These are phyloP conservation scores for Strobilomyces dryophilus DNA, from an alignment of 768 basidiomycete species.

Conservation along the genomic window DNA sequence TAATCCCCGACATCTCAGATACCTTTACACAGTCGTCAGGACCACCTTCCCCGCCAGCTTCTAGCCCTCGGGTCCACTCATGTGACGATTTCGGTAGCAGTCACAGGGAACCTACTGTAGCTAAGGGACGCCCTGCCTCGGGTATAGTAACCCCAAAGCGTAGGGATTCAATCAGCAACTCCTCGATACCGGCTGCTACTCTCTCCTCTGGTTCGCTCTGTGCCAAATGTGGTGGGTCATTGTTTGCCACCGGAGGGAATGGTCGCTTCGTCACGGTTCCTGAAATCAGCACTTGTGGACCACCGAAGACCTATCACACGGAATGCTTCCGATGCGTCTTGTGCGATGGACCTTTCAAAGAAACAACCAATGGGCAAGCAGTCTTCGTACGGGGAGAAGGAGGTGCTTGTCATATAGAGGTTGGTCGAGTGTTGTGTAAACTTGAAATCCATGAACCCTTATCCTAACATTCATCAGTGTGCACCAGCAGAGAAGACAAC, in stretches of 20 bases:
- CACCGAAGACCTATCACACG: conserved; percentile 63
- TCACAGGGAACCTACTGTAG: conserved; percentile 5
- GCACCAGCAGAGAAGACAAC: conserved; percentile 36
- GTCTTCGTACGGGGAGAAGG: conserved; percentile 63
- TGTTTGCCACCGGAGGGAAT: conserved; percentile 55
- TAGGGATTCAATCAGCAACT: conserved; percentile 21
- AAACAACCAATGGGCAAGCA: conserved; percentile 56
- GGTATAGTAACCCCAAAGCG: conserved; percentile 28
- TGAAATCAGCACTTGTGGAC: conserved; percentile 36
- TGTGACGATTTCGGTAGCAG: conserved; percentile 10
- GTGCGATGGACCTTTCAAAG: conserved; percentile 62
- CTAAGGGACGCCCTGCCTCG: conserved; percentile 13
- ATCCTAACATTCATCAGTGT: conserved; percentile 32
- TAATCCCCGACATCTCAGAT: conserved; percentile 60
- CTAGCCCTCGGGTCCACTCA: conserved; percentile 29
- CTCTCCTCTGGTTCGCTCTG: conserved; percentile 46
- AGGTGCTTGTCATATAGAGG: conserved; percentile 70
- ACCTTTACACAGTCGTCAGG: conserved; percentile 51
- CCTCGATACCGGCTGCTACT: conserved; percentile 29
- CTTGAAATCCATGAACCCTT: background rate
- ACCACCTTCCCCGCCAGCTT: conserved; percentile 47
- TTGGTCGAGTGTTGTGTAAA: conserved; percentile 6
- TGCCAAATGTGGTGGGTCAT: conserved; percentile 51
- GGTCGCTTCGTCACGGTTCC: conserved; percentile 74
- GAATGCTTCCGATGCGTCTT: conserved; percentile 72